phyloP scores from a whole-genome alignment of 2,329 filamentous ascomycete species.

The Thermoascus crustaceus region DNA sequence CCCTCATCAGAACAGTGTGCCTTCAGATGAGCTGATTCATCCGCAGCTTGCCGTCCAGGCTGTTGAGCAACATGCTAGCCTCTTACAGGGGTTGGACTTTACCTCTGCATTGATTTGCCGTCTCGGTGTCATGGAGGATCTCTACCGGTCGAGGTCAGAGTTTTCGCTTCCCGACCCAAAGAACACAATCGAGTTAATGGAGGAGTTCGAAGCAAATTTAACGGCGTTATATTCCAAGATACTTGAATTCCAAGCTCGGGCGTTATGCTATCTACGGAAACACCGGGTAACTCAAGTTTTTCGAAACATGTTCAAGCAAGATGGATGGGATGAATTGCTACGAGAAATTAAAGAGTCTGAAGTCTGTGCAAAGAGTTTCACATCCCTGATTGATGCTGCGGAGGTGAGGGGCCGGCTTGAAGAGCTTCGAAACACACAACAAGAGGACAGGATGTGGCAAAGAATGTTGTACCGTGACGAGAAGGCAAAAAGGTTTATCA shows the following conservation, averaged over 20 bases:
- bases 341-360: constrained; percentile 2
- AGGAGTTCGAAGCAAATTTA: constrained; percentile 4
- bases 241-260: constrained; percentile 10
- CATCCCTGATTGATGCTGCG: too few relatives aligned
- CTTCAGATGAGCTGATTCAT: too few relatives aligned
- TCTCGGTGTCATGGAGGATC: constrained; percentile 5
- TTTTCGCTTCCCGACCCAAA: too few relatives aligned
- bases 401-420: too few relatives aligned
- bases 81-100: constrained; percentile 7
- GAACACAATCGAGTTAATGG: neutral
- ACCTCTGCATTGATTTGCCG: constrained; percentile 5
- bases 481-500: constrained; percentile 1
- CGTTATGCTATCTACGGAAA: constrained; percentile 7
- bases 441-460: too few relatives aligned
- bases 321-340: constrained; percentile 3
- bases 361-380: too few relatives aligned
- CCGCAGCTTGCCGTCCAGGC: too few relatives aligned
- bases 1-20: too few relatives aligned
- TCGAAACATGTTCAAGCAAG: constrained; percentile 4
- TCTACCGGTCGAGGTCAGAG: too few relatives aligned
- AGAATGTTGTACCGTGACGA: too few relatives aligned
- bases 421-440: neutral
- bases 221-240: constrained; percentile 5
- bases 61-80: too few relatives aligned
- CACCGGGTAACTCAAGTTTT: neutral